These are phyloP conservation scores for Allium sativum DNA, from an alignment of 106 monocot genomes.

Conservation along the genomic window DNA sequence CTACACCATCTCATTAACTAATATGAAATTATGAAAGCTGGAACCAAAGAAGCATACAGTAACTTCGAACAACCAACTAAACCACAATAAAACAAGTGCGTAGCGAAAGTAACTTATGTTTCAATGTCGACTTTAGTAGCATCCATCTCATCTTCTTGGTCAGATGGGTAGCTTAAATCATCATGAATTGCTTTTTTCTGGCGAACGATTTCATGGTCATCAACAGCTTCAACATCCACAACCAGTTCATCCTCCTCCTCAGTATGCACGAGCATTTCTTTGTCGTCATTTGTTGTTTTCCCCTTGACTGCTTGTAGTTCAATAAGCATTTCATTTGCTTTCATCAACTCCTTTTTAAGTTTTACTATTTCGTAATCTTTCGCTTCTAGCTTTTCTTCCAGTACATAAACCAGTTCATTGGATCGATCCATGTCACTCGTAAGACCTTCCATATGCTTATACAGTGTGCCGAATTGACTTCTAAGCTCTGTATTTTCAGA, in stretches of 20 bases:
- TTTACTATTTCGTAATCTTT: slow-evolving; percentile 22
- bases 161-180: not conserved
- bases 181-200: no score
- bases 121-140: not conserved
- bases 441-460: slow-evolving; percentile 78
- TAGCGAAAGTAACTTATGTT: not conserved
- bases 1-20: no score
- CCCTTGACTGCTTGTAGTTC: slow-evolving; percentile 18
- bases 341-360: slow-evolving; percentile 21
- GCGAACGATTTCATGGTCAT: not conserved
- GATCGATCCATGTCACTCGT: slow-evolving; percentile 87
- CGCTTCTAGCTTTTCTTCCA: slow-evolving; percentile 63
- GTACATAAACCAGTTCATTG: slow-evolving; percentile 66
- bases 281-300: slow-evolving; percentile 1
- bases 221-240: not conserved
- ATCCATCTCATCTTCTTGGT: slow-evolving; percentile 1
- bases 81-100: no score
- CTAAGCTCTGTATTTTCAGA: slow-evolving; percentile 82
- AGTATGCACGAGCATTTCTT: not conserved
- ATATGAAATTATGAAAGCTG: no score
- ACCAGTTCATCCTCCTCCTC: not conserved
- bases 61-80: no score
- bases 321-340: slow-evolving; percentile 28
- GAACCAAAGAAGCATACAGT: no score
- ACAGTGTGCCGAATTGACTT: slow-evolving; percentile 75